Base-by-base conservation (phyloP, 2,329 filamentous ascomycete species). In the Ramularia collo-cygni region DNA sequence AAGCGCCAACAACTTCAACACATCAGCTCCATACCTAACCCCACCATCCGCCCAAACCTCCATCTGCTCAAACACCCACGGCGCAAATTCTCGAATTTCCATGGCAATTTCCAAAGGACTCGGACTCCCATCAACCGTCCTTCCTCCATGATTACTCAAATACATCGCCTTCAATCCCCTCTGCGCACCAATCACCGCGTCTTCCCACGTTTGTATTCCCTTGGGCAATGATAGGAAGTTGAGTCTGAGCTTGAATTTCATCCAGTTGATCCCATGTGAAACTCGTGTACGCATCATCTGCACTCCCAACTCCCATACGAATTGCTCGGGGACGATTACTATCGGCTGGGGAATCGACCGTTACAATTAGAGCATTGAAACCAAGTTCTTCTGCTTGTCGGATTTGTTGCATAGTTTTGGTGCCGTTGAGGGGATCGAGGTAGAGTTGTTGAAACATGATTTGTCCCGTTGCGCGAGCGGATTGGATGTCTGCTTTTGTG, bases 21-120 rank as follows among this genome's bases (percentile, higher is more conserved):
- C 50, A 37, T 67, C 62, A 12, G 46, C 47, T 10, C 42, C 64
- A 17, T 61, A 60, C 27, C 54, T 55, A 8, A 63, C 63, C 38
- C 65, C 64, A 4, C 64, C 62, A 33, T 67, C 64, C 4, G 60
- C 62, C 35, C 57, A 64, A 5, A 68, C 60, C 35, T 67, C 64
- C 12, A 64, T 50, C 39, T 64, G 46, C 33, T 58, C 49, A 48
- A 67, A 65, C 13, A 68, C 56, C 12, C 62, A 56, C 0, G 64
- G 64, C 10, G 53, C 61, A 9, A 59, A 41, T n/a, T 76, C 79
- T 60, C 85, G 81, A 38, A 87, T 81, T 46, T 87, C 84, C 7
- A 85, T 75, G 3, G 83, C 83, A 36, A 90, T 77, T 54, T 92
- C 85, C 8, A 83, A 78, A 1, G 82, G 77, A 0, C 75, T 82